phyloP scores from a whole-genome alignment of 1,284 basidiomycete genomes.

The Kalmanozyma brasiliensis region DNA sequence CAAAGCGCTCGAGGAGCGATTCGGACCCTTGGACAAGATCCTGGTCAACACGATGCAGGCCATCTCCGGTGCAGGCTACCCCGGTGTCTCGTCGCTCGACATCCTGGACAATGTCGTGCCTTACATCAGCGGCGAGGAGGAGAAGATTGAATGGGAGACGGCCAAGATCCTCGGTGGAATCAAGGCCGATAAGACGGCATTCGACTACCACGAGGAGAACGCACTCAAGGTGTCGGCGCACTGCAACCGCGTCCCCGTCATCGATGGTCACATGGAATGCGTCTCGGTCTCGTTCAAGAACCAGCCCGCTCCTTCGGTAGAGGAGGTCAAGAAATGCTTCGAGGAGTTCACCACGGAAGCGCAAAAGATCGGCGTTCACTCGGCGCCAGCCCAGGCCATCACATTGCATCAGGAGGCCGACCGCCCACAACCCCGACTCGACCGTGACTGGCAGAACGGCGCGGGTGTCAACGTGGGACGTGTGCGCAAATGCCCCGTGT shows the following conservation, averaged over 20 bases:
- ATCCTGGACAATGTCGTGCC: conserved; percentile 97
- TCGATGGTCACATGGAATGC: conserved; percentile 89
- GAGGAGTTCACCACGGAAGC: conserved; percentile 80
- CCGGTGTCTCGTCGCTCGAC: conserved; percentile 89
- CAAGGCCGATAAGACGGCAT: conserved; percentile 68
- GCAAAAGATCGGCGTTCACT: conserved; percentile 82
- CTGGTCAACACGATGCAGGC: conserved; percentile 97
- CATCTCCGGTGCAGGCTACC: conserved; percentile 96
- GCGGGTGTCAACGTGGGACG: conserved; percentile 92
- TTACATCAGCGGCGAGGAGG: conserved; percentile 86
- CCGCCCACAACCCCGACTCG: conserved; percentile 91
- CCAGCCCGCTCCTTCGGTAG: conserved; percentile 83
- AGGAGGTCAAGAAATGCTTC: conserved; percentile 87
- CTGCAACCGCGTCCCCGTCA: conserved; percentile 90
- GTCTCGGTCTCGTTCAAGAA: conserved; percentile 86
- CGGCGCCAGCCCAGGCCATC: conserved; percentile 86
- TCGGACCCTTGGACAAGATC: conserved; percentile 90
- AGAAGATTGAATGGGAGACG: conserved; percentile 98
- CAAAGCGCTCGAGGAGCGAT: conserved; percentile 87
- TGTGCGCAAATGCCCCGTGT: conserved; percentile 86
- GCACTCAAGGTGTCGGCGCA: conserved; percentile 88
- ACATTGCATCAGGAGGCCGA: conserved; percentile 91
- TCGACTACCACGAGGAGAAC: conserved; percentile 84
- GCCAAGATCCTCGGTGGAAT: conserved; percentile 87
- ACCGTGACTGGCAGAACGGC: conserved; percentile 89